Base-by-base conservation (phyloP, 805 yeast species). In the Metschnikowia colocasiae region DNA sequence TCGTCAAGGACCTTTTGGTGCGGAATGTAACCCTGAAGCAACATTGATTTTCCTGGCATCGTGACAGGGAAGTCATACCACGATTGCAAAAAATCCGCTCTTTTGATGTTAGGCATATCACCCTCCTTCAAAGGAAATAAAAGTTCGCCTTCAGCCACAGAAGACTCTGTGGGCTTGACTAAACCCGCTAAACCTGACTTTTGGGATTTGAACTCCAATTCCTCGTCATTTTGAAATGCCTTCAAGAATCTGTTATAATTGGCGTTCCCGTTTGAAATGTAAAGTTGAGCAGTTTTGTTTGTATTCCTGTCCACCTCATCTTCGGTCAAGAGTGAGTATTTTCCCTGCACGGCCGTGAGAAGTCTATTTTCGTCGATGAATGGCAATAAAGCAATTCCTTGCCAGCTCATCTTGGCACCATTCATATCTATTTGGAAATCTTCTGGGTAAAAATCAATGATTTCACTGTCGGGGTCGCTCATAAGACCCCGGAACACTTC, bases 381-480 rank as follows among this genome's bases (percentile, higher is more conserved):
- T 0, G 98, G 97, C 46, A 91, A 69, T 34, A 91, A 67, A 0
- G 95, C 91, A 58, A 91, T 85, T 45, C 96, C 97, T 62, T 89
- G 95, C 98, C 98, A 91, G 43, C 92, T 75, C 88, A 86, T 85
- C 55, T 87, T 89, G 56, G 88, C 87, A 25, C 98, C 98, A 61
- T 91, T 90, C 96, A 91, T 89, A 67, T 91, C 98, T 54, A 91
- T 84, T 39, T 83, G 79, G 67, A 91, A 91, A 27, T 87, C 84
- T 48, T 80, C 87, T 0, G 98, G 98, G 59, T 91, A 91, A 56
- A 90, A 91, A 59, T 91, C 97, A 53, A 87, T 83, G 51, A 91
- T 89, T 45, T 85, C 95, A 34, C 96, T 87, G 38, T 80, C 80
- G 1, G 84, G 78, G 22, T 83, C 80, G 7, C 81, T 79, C 98